Conservation (phyloP, 176 grass and related monocot species). For the Phragmites australis region DNA sequence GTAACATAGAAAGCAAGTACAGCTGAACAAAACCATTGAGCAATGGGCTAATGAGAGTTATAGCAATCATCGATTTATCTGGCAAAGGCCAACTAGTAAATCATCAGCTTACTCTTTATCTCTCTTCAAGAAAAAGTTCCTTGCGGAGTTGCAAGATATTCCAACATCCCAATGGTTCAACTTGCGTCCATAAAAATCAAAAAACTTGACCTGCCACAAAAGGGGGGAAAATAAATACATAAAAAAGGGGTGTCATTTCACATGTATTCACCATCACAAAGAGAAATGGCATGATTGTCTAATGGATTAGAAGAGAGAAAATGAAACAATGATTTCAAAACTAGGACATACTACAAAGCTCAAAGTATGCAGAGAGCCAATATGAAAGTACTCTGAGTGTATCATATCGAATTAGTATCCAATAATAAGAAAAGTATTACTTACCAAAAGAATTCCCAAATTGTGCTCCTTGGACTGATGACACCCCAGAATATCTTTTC, state of each 20-base stretch:
- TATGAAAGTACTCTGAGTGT: neutral
- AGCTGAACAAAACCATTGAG: conserved; percentile 3
- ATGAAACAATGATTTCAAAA: neutral
- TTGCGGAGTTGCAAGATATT: conserved; percentile 81
- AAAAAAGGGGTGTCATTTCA: conserved; percentile 15
- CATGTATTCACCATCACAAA: conserved; percentile 20
- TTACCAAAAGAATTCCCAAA: conserved; percentile 98
- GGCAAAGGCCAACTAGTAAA: neutral
- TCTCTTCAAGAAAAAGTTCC: conserved; percentile 71
- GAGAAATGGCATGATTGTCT: neutral
- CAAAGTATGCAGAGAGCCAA: neutral
- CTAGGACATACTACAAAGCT: conserved; percentile 10
- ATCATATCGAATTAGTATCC: neutral
- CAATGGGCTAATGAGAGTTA: neutral
- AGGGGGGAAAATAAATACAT: conserved; percentile 24
- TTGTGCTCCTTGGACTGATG: conserved; percentile 69
- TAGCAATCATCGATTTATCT: neutral
- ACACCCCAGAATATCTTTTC: conserved; percentile 48
- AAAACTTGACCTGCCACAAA: conserved; percentile 74
- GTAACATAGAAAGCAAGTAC: neutral
- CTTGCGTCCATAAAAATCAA: conserved; percentile 95
- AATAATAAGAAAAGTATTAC: conserved; percentile 35
- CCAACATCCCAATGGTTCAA: conserved; percentile 82
- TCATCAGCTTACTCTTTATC: conserved; percentile 62
- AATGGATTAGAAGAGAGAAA: conserved; percentile 16